Percentiles rank a stretch among this genome's conserved stretches.
Conservation (phyloP, 1,139 yeast genomes). For the Geotrichum carabidarum region DNA sequence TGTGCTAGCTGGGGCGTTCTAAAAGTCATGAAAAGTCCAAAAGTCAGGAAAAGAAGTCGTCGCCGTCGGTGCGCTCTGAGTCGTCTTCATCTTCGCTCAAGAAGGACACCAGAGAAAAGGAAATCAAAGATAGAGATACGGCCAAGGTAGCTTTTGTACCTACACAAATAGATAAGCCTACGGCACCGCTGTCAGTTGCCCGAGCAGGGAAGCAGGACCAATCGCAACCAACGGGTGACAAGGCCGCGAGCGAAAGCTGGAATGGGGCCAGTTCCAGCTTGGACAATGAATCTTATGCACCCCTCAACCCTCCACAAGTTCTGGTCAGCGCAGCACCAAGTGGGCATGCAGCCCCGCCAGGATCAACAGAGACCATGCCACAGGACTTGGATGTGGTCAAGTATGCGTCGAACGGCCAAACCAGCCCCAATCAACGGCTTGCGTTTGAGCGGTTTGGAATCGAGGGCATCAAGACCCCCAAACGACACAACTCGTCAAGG, state of each 20-base stretch:
- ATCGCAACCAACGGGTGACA: too few species aligned
- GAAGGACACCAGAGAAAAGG: constrained; percentile 17
- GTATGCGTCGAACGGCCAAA: constrained; percentile 19
- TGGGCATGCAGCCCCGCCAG: constrained; percentile 35
- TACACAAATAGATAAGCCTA: constrained; percentile 3
- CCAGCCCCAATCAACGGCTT: constrained; percentile 25
- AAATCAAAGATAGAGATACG: constrained; percentile 15
- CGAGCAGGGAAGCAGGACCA: constrained; percentile 5
- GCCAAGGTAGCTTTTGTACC: not conserved
- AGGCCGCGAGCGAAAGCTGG: not conserved
- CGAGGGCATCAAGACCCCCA: constrained; percentile 68
- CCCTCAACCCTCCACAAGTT: constrained; percentile 13
- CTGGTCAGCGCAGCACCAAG: constrained; percentile 16
- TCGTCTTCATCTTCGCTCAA: constrained; percentile 18
- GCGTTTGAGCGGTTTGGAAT: constrained; percentile 43
- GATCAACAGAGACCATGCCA: constrained; percentile 40
- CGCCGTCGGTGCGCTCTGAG: constrained; percentile 10
- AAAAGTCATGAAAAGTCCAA: constrained; percentile 28
- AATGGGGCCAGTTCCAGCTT: not conserved
- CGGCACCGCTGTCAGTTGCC: constrained; percentile 1
- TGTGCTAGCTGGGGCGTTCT: constrained; percentile 29
- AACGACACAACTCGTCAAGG: constrained; percentile 88
- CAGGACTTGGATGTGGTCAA: constrained; percentile 34
- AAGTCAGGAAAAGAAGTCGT: constrained; percentile 16
- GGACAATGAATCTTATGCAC: constrained; percentile 2